A percentile compares a stretch with the other conserved stretches of the same genome.
Conservation (phyloP, 2,329 filamentous ascomycete genomes). For the Colletotrichum horii region DNA sequence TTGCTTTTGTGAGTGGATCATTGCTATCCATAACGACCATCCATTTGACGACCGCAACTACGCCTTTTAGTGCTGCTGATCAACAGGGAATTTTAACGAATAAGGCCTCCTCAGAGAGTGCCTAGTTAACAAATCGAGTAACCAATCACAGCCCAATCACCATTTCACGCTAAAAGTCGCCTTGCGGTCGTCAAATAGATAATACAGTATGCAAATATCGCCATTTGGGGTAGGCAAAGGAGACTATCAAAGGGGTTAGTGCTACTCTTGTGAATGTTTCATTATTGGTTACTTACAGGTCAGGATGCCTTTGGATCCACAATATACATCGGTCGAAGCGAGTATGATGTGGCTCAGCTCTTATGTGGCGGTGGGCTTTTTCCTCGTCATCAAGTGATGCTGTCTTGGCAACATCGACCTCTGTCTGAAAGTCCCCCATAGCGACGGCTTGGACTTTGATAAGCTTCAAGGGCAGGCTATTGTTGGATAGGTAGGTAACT, state of each 20-base stretch:
- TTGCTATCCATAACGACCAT: not conserved
- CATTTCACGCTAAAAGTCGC: too few relatives aligned
- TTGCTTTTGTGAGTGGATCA: fast-evolving
- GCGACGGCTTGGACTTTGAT: not conserved
- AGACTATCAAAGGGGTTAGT: not conserved
- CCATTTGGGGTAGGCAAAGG: not conserved
- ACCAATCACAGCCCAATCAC: too few relatives aligned
- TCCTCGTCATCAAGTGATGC: not conserved
- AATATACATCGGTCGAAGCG: not conserved
- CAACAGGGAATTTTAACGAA: too few relatives aligned
- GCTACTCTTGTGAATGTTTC: not conserved
- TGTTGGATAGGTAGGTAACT: not conserved
- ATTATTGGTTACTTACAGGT: not conserved
- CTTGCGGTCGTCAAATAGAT: too few relatives aligned
- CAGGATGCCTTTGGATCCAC: not conserved
- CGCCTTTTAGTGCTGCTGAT: too few relatives aligned
- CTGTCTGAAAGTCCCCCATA: not conserved
- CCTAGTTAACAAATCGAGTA: too few relatives aligned
- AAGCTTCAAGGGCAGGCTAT: not conserved
- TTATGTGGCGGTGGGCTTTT: not conserved
- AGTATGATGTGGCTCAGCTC: not conserved
- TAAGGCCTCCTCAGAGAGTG: too few relatives aligned
- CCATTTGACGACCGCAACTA: too few relatives aligned
- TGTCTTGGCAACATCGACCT: not conserved
- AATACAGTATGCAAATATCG: not conserved